phyloP scores from a whole-genome alignment of 345 rosid genomes.

The Cochlearia excelsa region DNA sequence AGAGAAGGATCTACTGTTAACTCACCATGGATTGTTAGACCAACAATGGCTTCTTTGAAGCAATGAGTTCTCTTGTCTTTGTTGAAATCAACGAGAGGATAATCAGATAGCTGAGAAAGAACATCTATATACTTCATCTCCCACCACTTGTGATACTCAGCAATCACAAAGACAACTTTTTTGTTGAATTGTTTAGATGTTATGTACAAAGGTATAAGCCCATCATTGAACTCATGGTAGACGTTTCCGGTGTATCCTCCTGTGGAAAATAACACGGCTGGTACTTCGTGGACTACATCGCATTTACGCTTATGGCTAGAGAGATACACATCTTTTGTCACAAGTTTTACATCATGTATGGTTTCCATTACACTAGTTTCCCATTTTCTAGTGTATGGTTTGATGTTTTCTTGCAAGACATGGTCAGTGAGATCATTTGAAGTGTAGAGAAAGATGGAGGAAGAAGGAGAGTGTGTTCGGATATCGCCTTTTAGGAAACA shows the following conservation, averaged over 20 bases:
- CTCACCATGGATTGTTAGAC: conserved; percentile 71
- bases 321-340: conserved; percentile 34
- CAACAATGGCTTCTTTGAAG: conserved; percentile 75
- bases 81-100: conserved; percentile 51
- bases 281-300: conserved; percentile 57
- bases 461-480: conserved; percentile 60
- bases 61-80: conserved; percentile 74
- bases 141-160: conserved; percentile 86
- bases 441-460: conserved; percentile 57
- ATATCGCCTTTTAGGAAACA: conserved; percentile 81
- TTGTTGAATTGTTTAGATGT: conserved; percentile 68
- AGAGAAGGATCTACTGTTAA: conserved; percentile 54
- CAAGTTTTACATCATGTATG: conserved; percentile 53
- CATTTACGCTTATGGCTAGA: conserved; percentile 38
- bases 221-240: conserved; percentile 86
- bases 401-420: conserved; percentile 44
- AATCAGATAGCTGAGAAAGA: conserved; percentile 58
- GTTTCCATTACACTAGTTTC: conserved; percentile 70
- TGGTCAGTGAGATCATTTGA: conserved; percentile 24
- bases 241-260: conserved; percentile 84
- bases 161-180: conserved; percentile 73
- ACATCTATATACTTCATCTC: conserved; percentile 60
- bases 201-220: conserved; percentile 69
- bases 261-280: conserved; percentile 74
- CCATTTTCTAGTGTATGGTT: conserved; percentile 88